phyloP scores from a whole-genome alignment of 352 stramenopile genomes.

The Pythium monospermum region DNA sequence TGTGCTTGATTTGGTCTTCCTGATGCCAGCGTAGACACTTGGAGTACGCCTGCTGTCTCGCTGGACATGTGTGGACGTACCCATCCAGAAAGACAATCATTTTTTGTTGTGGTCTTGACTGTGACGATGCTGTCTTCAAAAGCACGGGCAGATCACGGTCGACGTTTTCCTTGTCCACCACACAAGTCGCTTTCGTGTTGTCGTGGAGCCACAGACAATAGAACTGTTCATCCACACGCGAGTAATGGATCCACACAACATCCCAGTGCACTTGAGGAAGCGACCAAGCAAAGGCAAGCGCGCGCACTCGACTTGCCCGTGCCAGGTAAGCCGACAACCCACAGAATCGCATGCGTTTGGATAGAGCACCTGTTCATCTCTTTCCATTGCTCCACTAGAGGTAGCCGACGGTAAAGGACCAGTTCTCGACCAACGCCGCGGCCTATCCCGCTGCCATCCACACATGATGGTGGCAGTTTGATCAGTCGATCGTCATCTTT shows the following conservation, averaged over 20 bases:
- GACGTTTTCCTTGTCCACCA: conserved; percentile 7
- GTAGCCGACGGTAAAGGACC: conserved; percentile 12
- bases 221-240: conserved; percentile 4
- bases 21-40: conserved; percentile 16
- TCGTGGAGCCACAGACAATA: conserved; percentile 13
- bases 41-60: conserved; percentile 7
- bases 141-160: conserved; percentile 2
- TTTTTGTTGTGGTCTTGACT: no score
- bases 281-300: conserved; percentile 13
- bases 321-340: conserved; percentile 12
- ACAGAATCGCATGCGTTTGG: conserved; percentile 12
- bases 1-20: conserved; percentile 14
- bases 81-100: conserved; percentile 14
- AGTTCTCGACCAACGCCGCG: conserved; percentile 1
- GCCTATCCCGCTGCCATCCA: conserved; percentile 12
- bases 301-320: conserved; percentile 13
- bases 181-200: conserved; percentile 8
- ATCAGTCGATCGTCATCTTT: no score
- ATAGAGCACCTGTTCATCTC: conserved; percentile 17
- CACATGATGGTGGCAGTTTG: conserved; percentile 4
- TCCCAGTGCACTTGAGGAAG: conserved; percentile 11
- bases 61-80: conserved; percentile 4
- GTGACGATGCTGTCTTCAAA: no score
- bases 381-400: conserved; percentile 17
- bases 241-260: conserved; percentile 16